phyloP scores from a whole-genome alignment of 2,329 filamentous ascomycete genomes.

The Monosporascus cannonballus region DNA sequence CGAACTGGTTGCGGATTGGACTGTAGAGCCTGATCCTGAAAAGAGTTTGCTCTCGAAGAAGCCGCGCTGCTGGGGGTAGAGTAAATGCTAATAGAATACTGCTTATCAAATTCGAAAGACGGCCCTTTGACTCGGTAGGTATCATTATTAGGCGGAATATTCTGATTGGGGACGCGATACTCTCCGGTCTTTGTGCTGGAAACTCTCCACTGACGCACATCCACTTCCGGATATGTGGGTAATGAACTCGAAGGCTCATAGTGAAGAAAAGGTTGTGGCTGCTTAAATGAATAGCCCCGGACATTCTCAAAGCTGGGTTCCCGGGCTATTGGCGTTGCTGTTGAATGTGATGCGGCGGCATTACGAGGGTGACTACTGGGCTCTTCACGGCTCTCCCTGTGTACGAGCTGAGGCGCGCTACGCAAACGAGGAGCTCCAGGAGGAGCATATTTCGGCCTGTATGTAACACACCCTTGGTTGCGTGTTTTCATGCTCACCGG shows the following conservation, averaged over 20 bases:
- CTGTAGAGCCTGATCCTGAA: slow-evolving; percentile 7
- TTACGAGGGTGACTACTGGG: slow-evolving; percentile 14
- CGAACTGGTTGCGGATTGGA: slow-evolving; percentile 11
- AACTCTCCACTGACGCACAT: slow-evolving; percentile 18
- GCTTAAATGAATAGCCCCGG: not conserved
- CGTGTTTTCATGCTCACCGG: slow-evolving; percentile 39
- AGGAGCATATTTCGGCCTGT: slow-evolving; percentile 31
- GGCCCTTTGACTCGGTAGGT: slow-evolving; percentile 16
- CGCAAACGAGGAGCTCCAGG: slow-evolving; percentile 12
- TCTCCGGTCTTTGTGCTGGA: slow-evolving; percentile 7
- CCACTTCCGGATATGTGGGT: slow-evolving; percentile 6
- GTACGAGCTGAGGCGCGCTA: slow-evolving; percentile 15
- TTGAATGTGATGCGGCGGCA: not conserved
- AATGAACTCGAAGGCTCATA: not conserved
- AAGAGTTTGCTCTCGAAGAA: slow-evolving; percentile 9
- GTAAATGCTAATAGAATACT: slow-evolving; percentile 25
- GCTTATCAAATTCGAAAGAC: slow-evolving; percentile 23
- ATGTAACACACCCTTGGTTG: slow-evolving; percentile 26
- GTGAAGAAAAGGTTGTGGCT: not conserved
- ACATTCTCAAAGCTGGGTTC: slow-evolving; percentile 7
- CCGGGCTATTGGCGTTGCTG: slow-evolving; percentile 2
- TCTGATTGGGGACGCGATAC: slow-evolving; percentile 20
- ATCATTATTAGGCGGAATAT: slow-evolving; percentile 23
- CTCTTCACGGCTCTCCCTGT: slow-evolving; percentile 25
- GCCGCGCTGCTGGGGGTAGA: slow-evolving; percentile 17